These are phyloP conservation scores for Adansonia digitata DNA, from an alignment of 345 rosid genomes.

Conservation along the genomic window DNA sequence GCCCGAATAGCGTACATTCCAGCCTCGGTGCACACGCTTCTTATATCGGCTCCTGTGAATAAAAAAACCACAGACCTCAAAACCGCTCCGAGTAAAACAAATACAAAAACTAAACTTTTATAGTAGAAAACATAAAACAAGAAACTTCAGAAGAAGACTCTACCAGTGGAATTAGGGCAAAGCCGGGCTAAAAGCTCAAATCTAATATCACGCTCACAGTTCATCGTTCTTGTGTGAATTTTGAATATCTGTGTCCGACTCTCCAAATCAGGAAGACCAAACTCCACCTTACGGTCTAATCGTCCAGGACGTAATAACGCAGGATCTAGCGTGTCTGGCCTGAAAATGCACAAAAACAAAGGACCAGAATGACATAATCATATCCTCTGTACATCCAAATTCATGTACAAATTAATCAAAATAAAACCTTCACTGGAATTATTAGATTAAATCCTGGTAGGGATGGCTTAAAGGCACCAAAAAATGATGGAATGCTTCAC, in stretches of 20 bases:
- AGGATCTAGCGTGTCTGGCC: conserved; percentile 95
- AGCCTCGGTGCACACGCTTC: conserved; percentile 97
- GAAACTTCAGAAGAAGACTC: background rate
- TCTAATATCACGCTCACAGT: conserved; percentile 85
- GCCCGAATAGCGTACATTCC: conserved; percentile 95
- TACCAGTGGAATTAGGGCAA: conserved; percentile 92
- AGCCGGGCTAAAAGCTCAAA: conserved; percentile 92
- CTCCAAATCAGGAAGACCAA: conserved; percentile 90
- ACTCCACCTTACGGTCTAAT: conserved; percentile 90
- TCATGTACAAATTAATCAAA: background rate
- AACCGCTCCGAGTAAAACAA: background rate
- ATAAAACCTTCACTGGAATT: background rate
- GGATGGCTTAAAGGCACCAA: background rate
- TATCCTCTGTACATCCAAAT: background rate
- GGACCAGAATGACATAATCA: background rate
- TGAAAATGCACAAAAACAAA: conserved; percentile 10
- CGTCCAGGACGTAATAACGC: conserved; percentile 92
- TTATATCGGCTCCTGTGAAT: conserved; percentile 77
- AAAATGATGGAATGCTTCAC: background rate
- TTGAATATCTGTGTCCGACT: conserved; percentile 90
- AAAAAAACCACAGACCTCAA: background rate
- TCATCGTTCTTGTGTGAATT: conserved; percentile 92
- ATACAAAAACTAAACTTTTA: background rate
- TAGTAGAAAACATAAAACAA: background rate
- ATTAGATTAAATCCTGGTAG: background rate